Conservation (phyloP, 2,329 filamentous ascomycete genomes). For the Hypoxylon sp. region DNA sequence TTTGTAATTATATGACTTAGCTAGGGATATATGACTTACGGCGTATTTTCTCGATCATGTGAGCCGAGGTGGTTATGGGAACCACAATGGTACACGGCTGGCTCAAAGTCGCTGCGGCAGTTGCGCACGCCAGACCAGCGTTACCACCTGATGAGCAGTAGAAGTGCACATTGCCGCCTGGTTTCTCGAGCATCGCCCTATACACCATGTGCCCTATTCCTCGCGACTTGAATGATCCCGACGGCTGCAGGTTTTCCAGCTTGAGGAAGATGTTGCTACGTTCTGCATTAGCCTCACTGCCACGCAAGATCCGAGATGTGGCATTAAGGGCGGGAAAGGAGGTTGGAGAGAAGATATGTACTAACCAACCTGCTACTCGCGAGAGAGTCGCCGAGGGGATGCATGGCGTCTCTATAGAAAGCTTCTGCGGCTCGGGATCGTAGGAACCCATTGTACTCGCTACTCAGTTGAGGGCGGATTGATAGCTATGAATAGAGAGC, state of each 20-base stretch:
- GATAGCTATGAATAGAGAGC: background rate
- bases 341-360: conserved; percentile 22
- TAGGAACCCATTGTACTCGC: conserved; percentile 57
- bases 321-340: background rate
- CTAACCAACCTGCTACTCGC: conserved; percentile 78
- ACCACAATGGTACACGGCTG: conserved; percentile 82
- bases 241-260: conserved; percentile 86
- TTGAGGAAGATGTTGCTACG: conserved; percentile 84
- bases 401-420: conserved; percentile 80
- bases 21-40: conserved; percentile 45
- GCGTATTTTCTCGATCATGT: conserved; percentile 79
- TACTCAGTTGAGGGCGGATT: background rate
- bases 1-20: background rate
- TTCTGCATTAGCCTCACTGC: conserved; percentile 7
- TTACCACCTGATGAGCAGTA: conserved; percentile 87
- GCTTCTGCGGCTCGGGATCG: conserved; percentile 57
- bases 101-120: conserved; percentile 74
- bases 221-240: conserved; percentile 87
- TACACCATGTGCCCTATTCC: conserved; percentile 80
- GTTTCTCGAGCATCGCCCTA: conserved; percentile 52
- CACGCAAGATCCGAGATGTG: background rate
- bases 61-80: conserved; percentile 71
- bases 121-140: conserved; percentile 84
- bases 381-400: conserved; percentile 76
- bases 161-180: conserved; percentile 69